These are phyloP conservation scores for Corymbia citriodora DNA, from an alignment of 441 rosid species.

Conservation along the genomic window DNA sequence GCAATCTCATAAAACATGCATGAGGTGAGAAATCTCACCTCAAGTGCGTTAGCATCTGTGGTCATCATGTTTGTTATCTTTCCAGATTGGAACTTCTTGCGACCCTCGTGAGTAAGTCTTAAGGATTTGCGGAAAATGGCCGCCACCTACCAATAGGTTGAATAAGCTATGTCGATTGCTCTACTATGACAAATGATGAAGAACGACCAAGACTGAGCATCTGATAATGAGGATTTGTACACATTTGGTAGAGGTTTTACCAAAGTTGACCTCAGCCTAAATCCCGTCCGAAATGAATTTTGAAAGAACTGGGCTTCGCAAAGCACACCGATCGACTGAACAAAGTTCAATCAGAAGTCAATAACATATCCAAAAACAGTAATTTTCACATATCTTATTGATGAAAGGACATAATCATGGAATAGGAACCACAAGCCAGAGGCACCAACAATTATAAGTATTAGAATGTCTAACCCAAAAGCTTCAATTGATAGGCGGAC, in stretches of 20 bases:
- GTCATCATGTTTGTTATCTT: conserved; percentile 95
- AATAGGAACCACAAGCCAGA: neutral
- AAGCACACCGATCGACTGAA: conserved; percentile 83
- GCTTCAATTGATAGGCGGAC: no score
- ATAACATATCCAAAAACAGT: neutral
- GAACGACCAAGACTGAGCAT: neutral
- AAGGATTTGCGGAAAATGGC: conserved; percentile 81
- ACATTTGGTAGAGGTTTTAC: conserved; percentile 35
- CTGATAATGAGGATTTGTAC: neutral
- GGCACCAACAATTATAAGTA: neutral
- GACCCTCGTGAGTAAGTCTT: conserved; percentile 80
- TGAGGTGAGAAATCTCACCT: conserved; percentile 34
- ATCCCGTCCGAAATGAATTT: conserved; percentile 97
- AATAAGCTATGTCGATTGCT: neutral
- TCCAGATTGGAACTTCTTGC: conserved; percentile 79
- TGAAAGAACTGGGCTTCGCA: conserved; percentile 97
- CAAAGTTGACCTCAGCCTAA: conserved; percentile 86
- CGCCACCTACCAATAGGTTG: conserved; percentile 53
- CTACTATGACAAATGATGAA: neutral
- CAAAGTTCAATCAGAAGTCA: conserved; percentile 20
- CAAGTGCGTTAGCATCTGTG: conserved; percentile 78
- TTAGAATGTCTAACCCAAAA: no score
- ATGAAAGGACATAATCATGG: neutral
- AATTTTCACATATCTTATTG: neutral
- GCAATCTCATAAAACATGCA: neutral